Evolutionary conservation across 2,329 filamentous ascomycete species (phyloP), one percentile per base, ranked within the genome.

Genomic region (Cytospora piceae): DNA sequence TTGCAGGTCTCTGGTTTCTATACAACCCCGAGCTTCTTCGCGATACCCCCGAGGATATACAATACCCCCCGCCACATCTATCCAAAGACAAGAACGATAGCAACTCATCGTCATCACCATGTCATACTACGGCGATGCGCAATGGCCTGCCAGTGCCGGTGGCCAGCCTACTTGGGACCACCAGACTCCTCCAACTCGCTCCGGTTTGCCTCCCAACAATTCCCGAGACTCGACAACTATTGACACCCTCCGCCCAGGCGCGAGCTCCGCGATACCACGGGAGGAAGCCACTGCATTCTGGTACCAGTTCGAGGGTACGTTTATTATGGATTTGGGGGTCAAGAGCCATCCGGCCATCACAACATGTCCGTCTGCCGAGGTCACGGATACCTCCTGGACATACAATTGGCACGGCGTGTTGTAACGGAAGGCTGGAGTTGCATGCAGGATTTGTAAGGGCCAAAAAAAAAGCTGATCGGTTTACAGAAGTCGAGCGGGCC

Each of bases 401-500:
- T 14, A 7, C 46, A 49, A 49, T 49, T 24, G 46, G 46, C 46
- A 49, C 46, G 46, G 46, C 46, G n/a, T 32, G 52, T 14, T 12
- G 31, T 31, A 15, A 32, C 20, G 52, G 27, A 32, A 2, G 14
- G 27, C 14, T 6, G 7, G 24, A 29, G 12, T 3, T 31, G 52
- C 27, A 4, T 14, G 52, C 24, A 20, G 6, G 15, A n/a, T 32
- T 34, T 17, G 17, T 27, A 31, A 11, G 17, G 64, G 71, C 69
- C 22, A 8, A 9, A 37, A 37, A 34, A 32, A 22, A 55, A 65
- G 67, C 76, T 77, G 67, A 78, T 62, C 61, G 61, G 20, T 22
- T 65, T 70, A 51, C 75, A 97, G 95, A 99, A 87, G 93, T 99
- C 73, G 95, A 98, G 71, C 90, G 94, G 76, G 94, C 94, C 72